Evolutionary conservation across 164 flowering plant species (phyloP), one percentile per base, ranked within the genome.

Genomic region (Umbellularia californica): DNA sequence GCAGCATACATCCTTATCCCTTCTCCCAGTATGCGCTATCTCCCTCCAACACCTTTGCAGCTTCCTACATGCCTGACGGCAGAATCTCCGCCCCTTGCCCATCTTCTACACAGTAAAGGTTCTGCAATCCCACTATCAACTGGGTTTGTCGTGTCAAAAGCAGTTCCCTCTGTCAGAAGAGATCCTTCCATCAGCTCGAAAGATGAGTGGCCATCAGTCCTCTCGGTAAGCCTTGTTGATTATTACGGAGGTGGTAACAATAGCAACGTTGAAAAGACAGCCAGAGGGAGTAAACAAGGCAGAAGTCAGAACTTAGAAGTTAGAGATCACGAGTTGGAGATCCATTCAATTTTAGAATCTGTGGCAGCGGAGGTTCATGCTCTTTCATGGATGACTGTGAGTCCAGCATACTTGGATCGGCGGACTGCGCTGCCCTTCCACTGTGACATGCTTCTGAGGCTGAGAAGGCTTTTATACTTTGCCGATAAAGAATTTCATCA

Each of bases 21-120:
- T 17, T 93, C 97, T 65, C 92, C 95, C 35, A 89, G 91, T 79
- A 88, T 94, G 92, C 95, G 89, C 58, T 96, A 86, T 80, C 91
- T 96, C 20, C 91, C 97, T 69, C 89, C 97, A 2, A 64, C 77
- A 12, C 92, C 97, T 41, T 88, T 92, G 74, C 99, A 96, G 84
- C 98, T 94, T 24, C 98, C 99, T 17, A 91, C 90, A 67, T 91
- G 97, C 81, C 88, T 96, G 27, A 93, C 99, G 5, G 90, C 98
- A 2, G 97, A 92, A 74, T 96, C 99, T 27, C 99, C 98, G 3
- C 99, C 99, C 3, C 87, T 96, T 52, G 99, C 99, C 70, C 99
- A 96, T 82, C 97, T 96, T 72, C 86, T 96, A 33, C 99, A 96
- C 77, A 94, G 99, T 86, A 93, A 89, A 84, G 98, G 99, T 52